Evolutionary conservation across 2,329 filamentous ascomycete genomes (phyloP), one percentile per base, ranked within the genome.

Genomic region (Penicillium paneum): DNA sequence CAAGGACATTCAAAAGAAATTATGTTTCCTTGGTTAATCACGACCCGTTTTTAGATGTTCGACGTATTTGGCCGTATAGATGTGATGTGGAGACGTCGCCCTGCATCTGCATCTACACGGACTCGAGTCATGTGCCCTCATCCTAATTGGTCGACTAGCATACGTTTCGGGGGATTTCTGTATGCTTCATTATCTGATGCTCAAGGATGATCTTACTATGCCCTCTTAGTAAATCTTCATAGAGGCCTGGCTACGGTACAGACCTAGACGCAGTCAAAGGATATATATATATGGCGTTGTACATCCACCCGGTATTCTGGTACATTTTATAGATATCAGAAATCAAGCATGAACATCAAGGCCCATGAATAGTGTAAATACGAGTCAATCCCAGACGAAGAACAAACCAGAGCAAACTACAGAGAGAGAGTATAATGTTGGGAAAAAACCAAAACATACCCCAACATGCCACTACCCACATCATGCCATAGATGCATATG

Each of bases 391-490:
- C 29, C 10, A 45, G 24, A 36, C 24, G 7, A 29, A 43, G 36
- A 55, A 31, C n/a, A 31, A 58, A 8, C 32, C 11, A 50, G 36
- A 56, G 49, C 36, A 43, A 40, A 52, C 46, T 47, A 54, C 55
- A 46, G 39, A 53, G 50, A 45, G 31, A 39, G 32, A 43, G 4
- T 24, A 42, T 32, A 47, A 57, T 40, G 42, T 48, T 51, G 29
- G 41, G 49, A 58, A 56, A 8, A 29, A 21, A 26, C 13, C 19
- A 24, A 5, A 24, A 13, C 11, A 12, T 38, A 21, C 11, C 12
- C 19, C 12, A 36, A 36, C 3, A 32, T 17, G 19, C 26, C 24
- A 44, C 13, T 35, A 35, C 34, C 7, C 7, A n/a, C n/a, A 42
- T 29, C 5, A 42, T 12, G 40, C 11, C 15, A 21, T n/a, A 12